phyloP scores from a whole-genome alignment of 495 filamentous ascomycete genomes.

The Neurospora intermedia region DNA sequence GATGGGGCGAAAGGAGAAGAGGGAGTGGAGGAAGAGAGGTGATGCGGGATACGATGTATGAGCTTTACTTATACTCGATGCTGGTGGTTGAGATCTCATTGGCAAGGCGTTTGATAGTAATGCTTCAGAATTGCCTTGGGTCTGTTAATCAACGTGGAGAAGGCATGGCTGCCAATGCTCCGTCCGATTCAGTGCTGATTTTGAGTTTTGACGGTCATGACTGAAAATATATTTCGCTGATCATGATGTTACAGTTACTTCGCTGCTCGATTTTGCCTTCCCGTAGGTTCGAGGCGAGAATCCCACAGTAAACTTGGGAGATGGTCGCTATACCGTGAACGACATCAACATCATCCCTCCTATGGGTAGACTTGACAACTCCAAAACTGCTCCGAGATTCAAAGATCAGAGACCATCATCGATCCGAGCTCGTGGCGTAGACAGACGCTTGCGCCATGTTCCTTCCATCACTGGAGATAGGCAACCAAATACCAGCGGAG shows the following conservation, averaged over 20 bases:
- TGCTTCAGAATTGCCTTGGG: background rate
- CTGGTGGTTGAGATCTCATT: background rate
- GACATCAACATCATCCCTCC: background rate
- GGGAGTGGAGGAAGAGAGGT: no score
- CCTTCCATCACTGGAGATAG: background rate
- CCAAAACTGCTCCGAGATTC: background rate
- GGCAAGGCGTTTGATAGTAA: background rate
- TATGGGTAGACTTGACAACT: background rate
- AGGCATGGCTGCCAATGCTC: background rate
- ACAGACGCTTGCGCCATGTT: background rate
- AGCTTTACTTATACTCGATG: no score
- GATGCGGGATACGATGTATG: no score
- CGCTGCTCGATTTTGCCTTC: background rate
- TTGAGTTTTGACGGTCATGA: background rate
- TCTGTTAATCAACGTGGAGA: background rate
- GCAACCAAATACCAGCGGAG: background rate
- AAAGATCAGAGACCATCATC: background rate
- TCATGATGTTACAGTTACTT: background rate
- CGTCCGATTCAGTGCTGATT: background rate
- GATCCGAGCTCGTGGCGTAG: background rate
- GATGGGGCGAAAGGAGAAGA: background rate
- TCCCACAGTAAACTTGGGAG: background rate
- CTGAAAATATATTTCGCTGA: background rate
- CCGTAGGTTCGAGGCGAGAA: background rate
- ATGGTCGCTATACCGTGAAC: background rate